A percentile compares a stretch with the other conserved stretches of the same genome.
Conservation (phyloP, 2,329 filamentous ascomycete species). For the Monosporascus sp. region DNA sequence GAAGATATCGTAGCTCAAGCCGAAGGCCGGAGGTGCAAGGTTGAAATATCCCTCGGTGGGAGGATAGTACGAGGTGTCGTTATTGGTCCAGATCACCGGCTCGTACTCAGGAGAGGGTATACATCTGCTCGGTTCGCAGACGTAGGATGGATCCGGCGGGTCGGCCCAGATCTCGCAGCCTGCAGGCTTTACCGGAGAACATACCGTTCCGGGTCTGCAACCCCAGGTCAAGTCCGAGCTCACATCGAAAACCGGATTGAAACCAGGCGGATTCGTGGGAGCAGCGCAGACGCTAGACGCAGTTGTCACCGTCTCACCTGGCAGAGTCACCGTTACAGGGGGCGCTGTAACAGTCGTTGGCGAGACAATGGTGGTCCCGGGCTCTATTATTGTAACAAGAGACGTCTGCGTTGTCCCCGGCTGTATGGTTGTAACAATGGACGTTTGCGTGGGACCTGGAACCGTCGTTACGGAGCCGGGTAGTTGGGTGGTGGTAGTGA, state of each 20-base stretch:
- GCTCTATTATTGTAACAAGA: background rate
- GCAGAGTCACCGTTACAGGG: slow-evolving; percentile 5
- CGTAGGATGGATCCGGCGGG: slow-evolving; percentile 39
- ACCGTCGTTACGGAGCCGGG: background rate
- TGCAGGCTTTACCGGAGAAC: slow-evolving; percentile 43
- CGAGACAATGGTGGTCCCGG: slow-evolving; percentile 6
- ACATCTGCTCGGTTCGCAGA: slow-evolving; percentile 43
- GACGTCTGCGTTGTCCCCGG: background rate
- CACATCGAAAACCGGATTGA: slow-evolving; percentile 22
- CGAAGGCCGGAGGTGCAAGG: slow-evolving; percentile 57
- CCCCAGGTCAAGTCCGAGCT: slow-evolving; percentile 46
- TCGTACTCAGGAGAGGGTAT: slow-evolving; percentile 33
- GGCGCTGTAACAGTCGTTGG: slow-evolving; percentile 17
- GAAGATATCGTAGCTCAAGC: slow-evolving; percentile 59
- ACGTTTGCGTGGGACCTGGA: slow-evolving; percentile 2
- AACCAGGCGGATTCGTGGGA: slow-evolving; percentile 32
- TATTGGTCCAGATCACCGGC: slow-evolving; percentile 36
- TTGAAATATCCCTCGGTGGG: slow-evolving; percentile 56
- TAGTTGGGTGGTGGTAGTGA: slow-evolving; percentile 10
- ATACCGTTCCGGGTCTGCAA: slow-evolving; percentile 48
- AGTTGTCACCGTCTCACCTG: slow-evolving; percentile 4
- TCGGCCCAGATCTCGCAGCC: slow-evolving; percentile 48
- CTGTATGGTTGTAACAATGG: background rate
- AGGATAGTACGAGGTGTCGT: slow-evolving; percentile 46
- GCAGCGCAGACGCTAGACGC: slow-evolving; percentile 31